Evolutionary conservation across 345 rosid genomes (phyloP).

Genomic region (Mallotus nudiflorus): DNA sequence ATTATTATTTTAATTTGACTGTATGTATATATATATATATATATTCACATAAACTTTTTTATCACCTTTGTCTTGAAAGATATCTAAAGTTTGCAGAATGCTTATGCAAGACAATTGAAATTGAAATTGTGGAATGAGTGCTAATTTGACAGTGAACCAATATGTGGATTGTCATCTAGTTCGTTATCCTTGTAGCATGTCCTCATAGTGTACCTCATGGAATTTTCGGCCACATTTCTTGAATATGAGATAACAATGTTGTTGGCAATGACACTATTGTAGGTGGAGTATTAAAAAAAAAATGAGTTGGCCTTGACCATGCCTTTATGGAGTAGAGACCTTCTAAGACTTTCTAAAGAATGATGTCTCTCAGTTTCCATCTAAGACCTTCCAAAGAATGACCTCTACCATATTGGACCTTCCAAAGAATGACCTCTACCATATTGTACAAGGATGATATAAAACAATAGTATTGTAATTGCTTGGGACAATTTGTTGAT

Average conservation of each 20-base stretch:
- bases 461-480: background rate
- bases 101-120: background rate
- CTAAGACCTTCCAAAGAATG: no score
- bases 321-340: background rate
- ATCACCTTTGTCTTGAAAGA: background rate
- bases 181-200: slow-evolving; percentile 1
- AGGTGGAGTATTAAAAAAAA: background rate
- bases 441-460: no score
- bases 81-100: background rate
- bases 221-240: no score
- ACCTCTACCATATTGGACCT: no score
- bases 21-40: no score
- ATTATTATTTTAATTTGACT: no score
- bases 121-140: background rate
- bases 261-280: background rate
- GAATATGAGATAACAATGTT: background rate
- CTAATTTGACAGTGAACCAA: background rate
- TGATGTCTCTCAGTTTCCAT: no score
- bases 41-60: no score
- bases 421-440: no score
- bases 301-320: no score
- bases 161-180: background rate
- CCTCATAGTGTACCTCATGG: no score
- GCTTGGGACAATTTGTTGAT: background rate
- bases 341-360: no score